These are phyloP conservation scores for Vitis amurensis DNA, from an alignment of 164 flowering plant genomes.

Conservation along the genomic window DNA sequence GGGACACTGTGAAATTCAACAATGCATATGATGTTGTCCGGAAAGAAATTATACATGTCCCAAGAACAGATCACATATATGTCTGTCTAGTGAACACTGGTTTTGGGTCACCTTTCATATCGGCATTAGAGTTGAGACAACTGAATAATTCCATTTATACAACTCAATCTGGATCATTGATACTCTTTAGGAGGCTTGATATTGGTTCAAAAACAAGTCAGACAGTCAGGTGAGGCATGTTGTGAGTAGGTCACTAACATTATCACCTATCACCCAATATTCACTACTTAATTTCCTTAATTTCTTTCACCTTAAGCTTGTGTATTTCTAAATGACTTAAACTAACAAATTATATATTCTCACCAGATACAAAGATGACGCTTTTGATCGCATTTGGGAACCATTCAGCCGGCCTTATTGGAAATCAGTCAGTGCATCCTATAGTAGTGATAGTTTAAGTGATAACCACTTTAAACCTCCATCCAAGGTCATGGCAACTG, in stretches of 20 bases:
- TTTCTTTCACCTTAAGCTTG: no score
- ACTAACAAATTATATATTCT: no score
- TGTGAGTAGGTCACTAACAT: no score
- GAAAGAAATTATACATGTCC: slow-evolving; percentile 30
- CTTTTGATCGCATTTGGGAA: no score
- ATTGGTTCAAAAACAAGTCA: background rate
- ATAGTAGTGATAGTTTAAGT: background rate
- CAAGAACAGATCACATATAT: slow-evolving; percentile 11
- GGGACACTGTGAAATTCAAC: slow-evolving; percentile 19
- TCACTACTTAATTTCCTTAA: background rate
- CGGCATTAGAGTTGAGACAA: slow-evolving; percentile 32
- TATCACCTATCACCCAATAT: no score
- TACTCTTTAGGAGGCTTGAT: background rate
- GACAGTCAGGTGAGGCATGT: no score
- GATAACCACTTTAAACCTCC: slow-evolving; percentile 17
- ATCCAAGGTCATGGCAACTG: slow-evolving; percentile 29
- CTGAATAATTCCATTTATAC: slow-evolving; percentile 16
- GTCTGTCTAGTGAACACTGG: slow-evolving; percentile 46
- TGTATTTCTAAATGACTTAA: no score
- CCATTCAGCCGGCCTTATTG: no score
- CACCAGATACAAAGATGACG: no score
- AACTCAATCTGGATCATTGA: slow-evolving; percentile 19
- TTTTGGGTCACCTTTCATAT: slow-evolving; percentile 41
- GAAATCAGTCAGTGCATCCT: no score
- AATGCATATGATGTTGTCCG: background rate